Percentiles rank a stretch among this genome's conserved stretches.
Evolutionary conservation across 805 yeast genomes (phyloP).

Genomic region (Candida arabinofermentans): DNA sequence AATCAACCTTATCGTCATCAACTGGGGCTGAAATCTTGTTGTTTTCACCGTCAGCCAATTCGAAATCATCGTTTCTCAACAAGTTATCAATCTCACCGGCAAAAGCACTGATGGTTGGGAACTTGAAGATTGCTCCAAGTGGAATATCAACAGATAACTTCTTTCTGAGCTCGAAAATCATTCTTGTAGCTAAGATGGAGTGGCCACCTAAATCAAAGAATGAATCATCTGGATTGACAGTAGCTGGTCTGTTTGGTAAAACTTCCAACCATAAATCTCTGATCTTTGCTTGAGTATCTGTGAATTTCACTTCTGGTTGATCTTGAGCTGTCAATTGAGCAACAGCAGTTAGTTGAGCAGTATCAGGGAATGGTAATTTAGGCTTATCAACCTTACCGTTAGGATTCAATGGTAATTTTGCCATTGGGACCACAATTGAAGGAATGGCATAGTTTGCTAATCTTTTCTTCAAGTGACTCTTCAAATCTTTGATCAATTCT

Average conservation of each 20-base stretch:
- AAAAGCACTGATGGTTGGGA: slow-evolving; percentile 79
- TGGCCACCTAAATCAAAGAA: slow-evolving; percentile 98
- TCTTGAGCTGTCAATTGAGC: slow-evolving; percentile 46
- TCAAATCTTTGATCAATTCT: slow-evolving; percentile 74
- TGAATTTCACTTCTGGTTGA: slow-evolving; percentile 50
- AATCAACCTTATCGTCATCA: slow-evolving; percentile 36
- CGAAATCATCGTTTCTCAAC: slow-evolving; percentile 45
- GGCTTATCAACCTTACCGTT: slow-evolving; percentile 99
- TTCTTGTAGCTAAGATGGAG: slow-evolving; percentile 92
- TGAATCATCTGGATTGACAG: slow-evolving; percentile 73
- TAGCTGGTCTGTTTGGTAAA: slow-evolving; percentile 80
- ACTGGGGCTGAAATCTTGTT: slow-evolving; percentile 26
- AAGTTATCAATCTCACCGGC: slow-evolving; percentile 66
- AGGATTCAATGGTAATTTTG: slow-evolving; percentile 88
- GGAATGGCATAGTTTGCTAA: slow-evolving; percentile 94
- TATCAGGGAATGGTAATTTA: slow-evolving; percentile 89
- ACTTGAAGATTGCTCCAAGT: slow-evolving; percentile 82
- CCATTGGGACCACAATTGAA: slow-evolving; percentile 81
- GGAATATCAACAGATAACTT: slow-evolving; percentile 78
- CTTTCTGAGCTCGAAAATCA: slow-evolving; percentile 90
- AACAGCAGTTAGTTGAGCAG: slow-evolving; percentile 77
- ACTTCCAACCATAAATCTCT: slow-evolving; percentile 83
- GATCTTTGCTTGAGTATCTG: slow-evolving; percentile 61
- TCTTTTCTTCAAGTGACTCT: slow-evolving; percentile 78
- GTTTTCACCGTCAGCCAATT: slow-evolving; percentile 35